Percentiles rank a stretch among this genome's conserved stretches.
Evolutionary conservation across 495 filamentous ascomycete species (phyloP).

Genomic region (Xylaria nigripes): DNA sequence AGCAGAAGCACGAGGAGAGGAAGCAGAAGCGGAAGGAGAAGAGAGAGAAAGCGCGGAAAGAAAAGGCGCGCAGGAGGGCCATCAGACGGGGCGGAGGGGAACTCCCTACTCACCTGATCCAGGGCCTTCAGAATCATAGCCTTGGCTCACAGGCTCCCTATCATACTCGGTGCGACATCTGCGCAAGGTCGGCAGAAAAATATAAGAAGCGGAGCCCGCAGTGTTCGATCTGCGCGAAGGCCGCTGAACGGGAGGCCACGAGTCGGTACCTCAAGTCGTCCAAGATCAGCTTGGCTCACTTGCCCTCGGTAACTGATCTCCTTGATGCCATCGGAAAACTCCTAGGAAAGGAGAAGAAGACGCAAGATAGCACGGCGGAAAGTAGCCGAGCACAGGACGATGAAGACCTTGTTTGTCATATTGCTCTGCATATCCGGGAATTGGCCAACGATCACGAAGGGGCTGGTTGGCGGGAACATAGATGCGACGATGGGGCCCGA

Average conservation of each 20-base stretch:
- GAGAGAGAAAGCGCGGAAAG: slow-evolving; percentile 13
- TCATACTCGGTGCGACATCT: slow-evolving; percentile 2
- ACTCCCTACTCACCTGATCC: slow-evolving; percentile 4
- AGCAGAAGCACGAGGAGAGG: slow-evolving; percentile 17
- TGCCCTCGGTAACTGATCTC: background rate
- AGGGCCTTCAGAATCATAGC: slow-evolving; percentile 1
- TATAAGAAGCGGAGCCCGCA: slow-evolving; percentile 1
- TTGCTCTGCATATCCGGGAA: slow-evolving; percentile 2
- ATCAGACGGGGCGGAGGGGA: slow-evolving; percentile 14
- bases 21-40: slow-evolving; percentile 5
- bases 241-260: slow-evolving; percentile 4
- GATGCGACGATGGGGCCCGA: background rate
- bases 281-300: background rate
- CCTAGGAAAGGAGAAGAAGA: background rate
- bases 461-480: background rate
- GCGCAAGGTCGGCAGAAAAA: background rate
- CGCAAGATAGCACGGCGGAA: background rate
- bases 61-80: slow-evolving; percentile 15
- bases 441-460: background rate
- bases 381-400: background rate
- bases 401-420: background rate
- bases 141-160: background rate
- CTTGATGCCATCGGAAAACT: background rate
- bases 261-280: slow-evolving; percentile 2
- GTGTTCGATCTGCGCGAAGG: slow-evolving; percentile 6